Evolutionary conservation across 1,284 basidiomycete species (phyloP), one percentile per base, ranked within the genome.

Genomic region (Athelia sp.): DNA sequence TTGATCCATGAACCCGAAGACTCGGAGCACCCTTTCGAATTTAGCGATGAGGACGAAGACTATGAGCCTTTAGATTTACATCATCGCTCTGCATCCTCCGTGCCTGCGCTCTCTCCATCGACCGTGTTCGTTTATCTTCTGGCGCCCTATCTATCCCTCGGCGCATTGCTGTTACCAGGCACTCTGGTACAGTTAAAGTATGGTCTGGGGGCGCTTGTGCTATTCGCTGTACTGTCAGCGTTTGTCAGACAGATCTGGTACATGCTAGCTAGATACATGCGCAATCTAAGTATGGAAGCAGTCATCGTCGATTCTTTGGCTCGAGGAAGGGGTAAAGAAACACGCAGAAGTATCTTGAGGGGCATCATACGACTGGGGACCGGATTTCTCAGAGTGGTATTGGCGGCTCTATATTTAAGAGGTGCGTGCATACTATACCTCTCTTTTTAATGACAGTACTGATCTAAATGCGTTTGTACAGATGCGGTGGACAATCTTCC

Each of bases 171-270:
- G 45, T 58, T 84, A 3, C 73, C 78, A 9, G 71, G 74, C 52
- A 68, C 68, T 1, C 63, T 65, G 35, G 59, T 75, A n/a, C 71
- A 78, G 1, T 63, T 83, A 22, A 71, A 72, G 55, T 68, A 73
- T 15, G 73, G 73, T 1, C 64, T 87, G 23, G 67, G 76, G n/a
- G 67, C 71, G 1, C 64, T 87, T 4, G 47, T 80, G 24, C 56
- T 75, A 22, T 82, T 81, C 52, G 81, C 82, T 13, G 58, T 72
- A 24, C 66, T 84, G 10, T 77, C 86, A 3, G 74, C 73, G 14
- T 79, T 84, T 53, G 73, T 80, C 32, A 71, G 82, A 40, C 84
- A 87, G 56, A 68, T 89, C 45, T 85, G 82, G 80, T 87, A 84
- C 65, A 78, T 87, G 72, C 74, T 89, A 13, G 78, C 81, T 43